These are phyloP conservation scores for Aspergillus udagawae DNA, from an alignment of 2,329 filamentous ascomycete species.

Conservation along the genomic window DNA sequence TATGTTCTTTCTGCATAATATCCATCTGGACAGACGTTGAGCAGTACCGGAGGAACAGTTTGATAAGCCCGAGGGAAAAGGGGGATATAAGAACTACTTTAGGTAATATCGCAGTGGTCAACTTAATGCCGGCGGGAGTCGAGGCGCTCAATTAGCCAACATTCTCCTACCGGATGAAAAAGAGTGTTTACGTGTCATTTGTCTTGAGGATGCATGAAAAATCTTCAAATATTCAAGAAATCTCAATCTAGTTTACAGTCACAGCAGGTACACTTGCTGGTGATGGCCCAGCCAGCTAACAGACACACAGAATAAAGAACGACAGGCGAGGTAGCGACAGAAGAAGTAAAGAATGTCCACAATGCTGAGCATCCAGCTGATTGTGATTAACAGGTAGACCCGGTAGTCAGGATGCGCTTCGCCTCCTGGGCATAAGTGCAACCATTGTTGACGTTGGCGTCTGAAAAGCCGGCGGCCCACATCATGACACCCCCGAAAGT, in stretches of 20 bases:
- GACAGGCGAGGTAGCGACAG: not conserved
- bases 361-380: not conserved
- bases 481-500: conserved; percentile 27
- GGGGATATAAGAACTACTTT: too few species aligned
- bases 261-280: not conserved
- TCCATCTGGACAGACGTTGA: too few species aligned
- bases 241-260: not conserved
- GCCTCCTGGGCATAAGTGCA: conserved; percentile 43
- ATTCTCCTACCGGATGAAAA: too few species aligned
- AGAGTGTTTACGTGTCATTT: not conserved
- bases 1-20: too few species aligned
- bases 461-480: conserved; percentile 43
- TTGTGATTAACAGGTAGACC: conserved; percentile 22
- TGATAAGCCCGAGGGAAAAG: too few species aligned
- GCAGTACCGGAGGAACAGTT: too few species aligned
- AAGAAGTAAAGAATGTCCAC: not conserved
- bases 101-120: too few species aligned
- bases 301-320: not conserved
- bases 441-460: conserved; percentile 31
- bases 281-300: not conserved
- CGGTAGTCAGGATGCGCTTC: conserved; percentile 34
- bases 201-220: not conserved
- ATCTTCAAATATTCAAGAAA: not conserved
- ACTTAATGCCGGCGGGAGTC: too few species aligned
- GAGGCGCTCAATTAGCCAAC: too few species aligned